phyloP scores from a whole-genome alignment of 129 eudicot species.

The Gnaphalium uliginosum region DNA sequence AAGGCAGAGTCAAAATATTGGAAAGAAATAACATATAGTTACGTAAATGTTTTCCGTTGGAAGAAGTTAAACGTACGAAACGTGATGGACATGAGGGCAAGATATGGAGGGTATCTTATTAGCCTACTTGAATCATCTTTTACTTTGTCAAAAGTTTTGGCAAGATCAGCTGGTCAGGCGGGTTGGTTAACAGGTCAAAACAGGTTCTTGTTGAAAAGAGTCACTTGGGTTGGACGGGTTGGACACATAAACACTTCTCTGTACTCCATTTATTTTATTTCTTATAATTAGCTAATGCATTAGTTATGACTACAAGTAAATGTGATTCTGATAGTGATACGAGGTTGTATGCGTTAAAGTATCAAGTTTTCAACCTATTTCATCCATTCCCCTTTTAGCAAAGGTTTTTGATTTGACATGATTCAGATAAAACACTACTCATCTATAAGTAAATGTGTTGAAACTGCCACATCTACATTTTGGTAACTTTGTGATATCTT shows the following conservation, averaged over 20 bases:
- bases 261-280: not conserved
- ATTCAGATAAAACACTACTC: not conserved
- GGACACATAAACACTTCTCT: not conserved
- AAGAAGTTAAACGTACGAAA: slow-evolving; percentile 49
- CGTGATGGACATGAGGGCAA: slow-evolving; percentile 85
- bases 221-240: not conserved
- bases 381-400: not conserved
- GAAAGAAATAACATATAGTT: slow-evolving; percentile 64
- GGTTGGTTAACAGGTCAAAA: slow-evolving; percentile 7
- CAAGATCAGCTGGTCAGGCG: not conserved
- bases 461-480: not conserved
- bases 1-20: slow-evolving; percentile 75
- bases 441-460: not conserved
- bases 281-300: not conserved
- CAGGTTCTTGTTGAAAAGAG: not conserved
- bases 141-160: not conserved
- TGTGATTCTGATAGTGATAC: not conserved
- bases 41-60: slow-evolving; percentile 56
- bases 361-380: not conserved
- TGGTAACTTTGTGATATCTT: slow-evolving; percentile 11
- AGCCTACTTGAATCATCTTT: slow-evolving; percentile 12
- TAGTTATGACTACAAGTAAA: not conserved
- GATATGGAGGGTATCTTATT: slow-evolving; percentile 75
- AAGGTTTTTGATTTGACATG: not conserved
- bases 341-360: not conserved